Conservation (phyloP, 2,329 filamentous ascomycete genomes). For the Botryotinia convoluta region DNA sequence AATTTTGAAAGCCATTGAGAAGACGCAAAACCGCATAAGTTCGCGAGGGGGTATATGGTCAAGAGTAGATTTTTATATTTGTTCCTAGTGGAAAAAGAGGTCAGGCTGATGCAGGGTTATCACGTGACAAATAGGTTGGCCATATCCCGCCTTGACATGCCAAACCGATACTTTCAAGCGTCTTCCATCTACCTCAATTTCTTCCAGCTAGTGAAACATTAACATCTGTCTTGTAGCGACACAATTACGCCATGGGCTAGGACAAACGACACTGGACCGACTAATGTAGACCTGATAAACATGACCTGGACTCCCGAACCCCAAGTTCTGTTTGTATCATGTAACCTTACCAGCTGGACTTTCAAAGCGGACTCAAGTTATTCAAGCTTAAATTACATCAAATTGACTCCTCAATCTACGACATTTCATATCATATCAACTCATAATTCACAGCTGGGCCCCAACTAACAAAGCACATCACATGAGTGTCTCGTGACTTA, state of each 20-base stretch:
- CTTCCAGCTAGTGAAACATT: not conserved
- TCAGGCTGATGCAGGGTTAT: fast-evolving
- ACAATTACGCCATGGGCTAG: not conserved
- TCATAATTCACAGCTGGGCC: not conserved
- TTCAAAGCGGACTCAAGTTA: not conserved
- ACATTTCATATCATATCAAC: not conserved
- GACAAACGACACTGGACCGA: not conserved
- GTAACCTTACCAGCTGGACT: not conserved
- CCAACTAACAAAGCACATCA: not conserved
- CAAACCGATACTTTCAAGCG: not conserved
- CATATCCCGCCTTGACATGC: not conserved
- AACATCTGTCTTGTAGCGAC: not conserved
- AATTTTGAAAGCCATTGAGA: not conserved
- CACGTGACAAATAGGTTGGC: not conserved
- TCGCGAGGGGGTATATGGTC: not conserved
- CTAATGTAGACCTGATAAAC: not conserved
- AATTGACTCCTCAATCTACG: not conserved
- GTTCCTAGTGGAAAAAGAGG: not conserved
- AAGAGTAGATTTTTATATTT: not conserved
- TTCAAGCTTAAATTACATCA: not conserved
- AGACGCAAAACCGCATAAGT: not conserved
- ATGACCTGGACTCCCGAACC: too few relatives aligned
- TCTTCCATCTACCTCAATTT: not conserved
- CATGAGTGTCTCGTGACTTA: not conserved
- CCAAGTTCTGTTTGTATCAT: not conserved